A percentile compares a stretch with the other conserved stretches of the same genome.
These are phyloP conservation scores for Coemansia sp. DNA, from an alignment of 192 early-diverging fungal species.

Conservation along the genomic window DNA sequence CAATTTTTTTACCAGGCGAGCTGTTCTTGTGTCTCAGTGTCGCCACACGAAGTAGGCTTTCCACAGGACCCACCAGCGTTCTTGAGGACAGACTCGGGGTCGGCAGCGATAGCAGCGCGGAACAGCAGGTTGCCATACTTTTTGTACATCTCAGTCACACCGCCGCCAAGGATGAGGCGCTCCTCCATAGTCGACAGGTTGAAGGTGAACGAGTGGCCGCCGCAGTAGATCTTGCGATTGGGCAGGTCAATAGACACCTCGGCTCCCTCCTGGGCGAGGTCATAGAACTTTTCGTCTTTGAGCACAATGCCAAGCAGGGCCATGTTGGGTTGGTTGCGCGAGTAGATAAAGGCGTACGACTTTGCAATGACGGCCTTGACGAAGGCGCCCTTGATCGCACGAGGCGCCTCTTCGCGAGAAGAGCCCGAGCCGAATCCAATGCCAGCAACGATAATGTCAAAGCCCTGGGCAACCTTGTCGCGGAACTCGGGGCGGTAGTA, in stretches of 20 bases:
- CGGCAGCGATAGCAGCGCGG: slow-evolving; percentile 67
- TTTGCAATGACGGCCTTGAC: slow-evolving; percentile 80
- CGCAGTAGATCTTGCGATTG: slow-evolving; percentile 62
- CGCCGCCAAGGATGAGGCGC: slow-evolving; percentile 68
- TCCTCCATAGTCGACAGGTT: slow-evolving; percentile 71
- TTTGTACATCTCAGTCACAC: slow-evolving; percentile 78
- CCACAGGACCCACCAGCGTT: slow-evolving; percentile 47
- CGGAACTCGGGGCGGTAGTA: slow-evolving; percentile 76
- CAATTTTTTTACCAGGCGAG: slow-evolving; percentile 43
- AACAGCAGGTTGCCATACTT: slow-evolving; percentile 72
- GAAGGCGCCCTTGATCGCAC: slow-evolving; percentile 66
- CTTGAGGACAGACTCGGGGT: slow-evolving; percentile 54
- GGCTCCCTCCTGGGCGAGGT: slow-evolving; percentile 68
- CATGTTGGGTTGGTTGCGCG: slow-evolving; percentile 82
- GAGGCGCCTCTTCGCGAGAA: slow-evolving; percentile 76
- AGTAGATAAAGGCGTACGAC: slow-evolving; percentile 79
- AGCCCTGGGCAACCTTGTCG: slow-evolving; percentile 61
- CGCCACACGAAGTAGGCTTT: slow-evolving; percentile 44
- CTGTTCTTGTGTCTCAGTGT: slow-evolving; percentile 38
- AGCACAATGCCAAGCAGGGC: slow-evolving; percentile 74
- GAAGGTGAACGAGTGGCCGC: slow-evolving; percentile 60
- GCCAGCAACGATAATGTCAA: slow-evolving; percentile 69
- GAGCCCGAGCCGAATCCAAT: slow-evolving; percentile 74
- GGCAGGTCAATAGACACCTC: slow-evolving; percentile 69
- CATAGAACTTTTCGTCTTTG: slow-evolving; percentile 73